Conservation (phyloP, 1,284 basidiomycete species). For the Trichosporon asahii region DNA sequence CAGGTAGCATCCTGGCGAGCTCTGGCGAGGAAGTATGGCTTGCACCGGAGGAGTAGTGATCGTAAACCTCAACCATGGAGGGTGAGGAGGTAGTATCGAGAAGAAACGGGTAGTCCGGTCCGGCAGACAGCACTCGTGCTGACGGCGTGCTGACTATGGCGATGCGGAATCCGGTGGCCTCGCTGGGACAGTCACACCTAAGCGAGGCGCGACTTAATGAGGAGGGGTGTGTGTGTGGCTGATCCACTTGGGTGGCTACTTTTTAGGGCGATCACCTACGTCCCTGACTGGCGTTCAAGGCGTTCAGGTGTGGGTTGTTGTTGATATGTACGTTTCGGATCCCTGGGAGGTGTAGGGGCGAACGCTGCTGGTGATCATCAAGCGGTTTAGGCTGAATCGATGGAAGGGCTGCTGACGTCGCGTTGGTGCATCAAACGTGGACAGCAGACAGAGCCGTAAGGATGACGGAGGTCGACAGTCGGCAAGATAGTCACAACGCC, state of each 20-base stretch:
- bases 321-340: background rate
- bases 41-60: background rate
- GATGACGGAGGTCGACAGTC: background rate
- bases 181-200: background rate
- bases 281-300: background rate
- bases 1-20: background rate
- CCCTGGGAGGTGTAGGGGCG: background rate
- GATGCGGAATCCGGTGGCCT: background rate
- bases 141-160: background rate
- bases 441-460: background rate
- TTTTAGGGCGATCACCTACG: background rate
- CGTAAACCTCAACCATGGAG: background rate
- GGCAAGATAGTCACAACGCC: background rate
- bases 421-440: background rate
- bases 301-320: background rate
- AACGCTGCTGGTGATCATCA: background rate
- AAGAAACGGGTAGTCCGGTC: background rate
- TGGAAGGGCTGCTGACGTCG: background rate
- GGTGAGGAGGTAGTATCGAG: background rate
- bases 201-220: constrained; percentile 7
- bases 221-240: background rate
- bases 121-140: background rate
- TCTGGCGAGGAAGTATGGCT: background rate
- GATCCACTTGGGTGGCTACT: background rate
- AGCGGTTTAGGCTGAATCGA: background rate